Percentiles rank a stretch among this genome's conserved stretches.
Evolutionary conservation across 164 flowering plant genomes (phyloP).

Genomic region (Magnolia officinalis): DNA sequence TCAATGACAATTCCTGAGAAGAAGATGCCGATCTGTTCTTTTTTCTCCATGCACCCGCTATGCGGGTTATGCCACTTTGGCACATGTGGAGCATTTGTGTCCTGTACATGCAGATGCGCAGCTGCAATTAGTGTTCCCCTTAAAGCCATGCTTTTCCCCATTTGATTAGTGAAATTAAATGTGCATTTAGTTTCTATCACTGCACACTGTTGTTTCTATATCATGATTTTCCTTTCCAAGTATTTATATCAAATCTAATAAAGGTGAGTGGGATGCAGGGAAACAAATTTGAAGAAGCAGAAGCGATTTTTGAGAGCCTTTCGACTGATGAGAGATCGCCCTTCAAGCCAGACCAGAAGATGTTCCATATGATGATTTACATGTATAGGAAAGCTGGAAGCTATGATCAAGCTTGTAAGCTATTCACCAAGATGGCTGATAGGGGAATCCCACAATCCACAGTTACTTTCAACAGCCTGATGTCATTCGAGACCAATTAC

Average conservation of each 20-base stretch:
- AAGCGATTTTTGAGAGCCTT: constrained; percentile 69
- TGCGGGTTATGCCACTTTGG: no score
- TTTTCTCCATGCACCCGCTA: no score
- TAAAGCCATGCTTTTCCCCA: no score
- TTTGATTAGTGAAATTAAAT: no score
- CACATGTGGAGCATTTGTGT: no score
- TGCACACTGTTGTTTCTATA: no score
- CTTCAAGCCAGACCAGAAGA: constrained; percentile 86
- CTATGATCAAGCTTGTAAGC: constrained; percentile 73
- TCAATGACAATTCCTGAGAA: no score
- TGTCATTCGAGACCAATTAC: constrained; percentile 89
- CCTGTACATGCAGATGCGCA: no score
- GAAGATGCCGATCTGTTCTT: no score
- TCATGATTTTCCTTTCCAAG: no score
- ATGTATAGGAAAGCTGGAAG: constrained; percentile 84
- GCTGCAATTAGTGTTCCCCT: no score
- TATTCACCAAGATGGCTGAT: constrained; percentile 69
- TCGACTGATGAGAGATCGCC: constrained; percentile 53
- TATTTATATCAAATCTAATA: constrained; percentile 2
- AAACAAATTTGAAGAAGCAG: constrained; percentile 80
- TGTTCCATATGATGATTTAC: constrained; percentile 99
- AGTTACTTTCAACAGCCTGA: constrained; percentile 85
- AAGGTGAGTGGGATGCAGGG: constrained; percentile 42
- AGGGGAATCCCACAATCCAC: constrained; percentile 74
- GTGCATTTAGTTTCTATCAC: no score